Evolutionary conservation across 371 early-diverging fungal species (phyloP), one percentile per base, ranked within the genome.

Genomic region (Chytridiales sp.): DNA sequence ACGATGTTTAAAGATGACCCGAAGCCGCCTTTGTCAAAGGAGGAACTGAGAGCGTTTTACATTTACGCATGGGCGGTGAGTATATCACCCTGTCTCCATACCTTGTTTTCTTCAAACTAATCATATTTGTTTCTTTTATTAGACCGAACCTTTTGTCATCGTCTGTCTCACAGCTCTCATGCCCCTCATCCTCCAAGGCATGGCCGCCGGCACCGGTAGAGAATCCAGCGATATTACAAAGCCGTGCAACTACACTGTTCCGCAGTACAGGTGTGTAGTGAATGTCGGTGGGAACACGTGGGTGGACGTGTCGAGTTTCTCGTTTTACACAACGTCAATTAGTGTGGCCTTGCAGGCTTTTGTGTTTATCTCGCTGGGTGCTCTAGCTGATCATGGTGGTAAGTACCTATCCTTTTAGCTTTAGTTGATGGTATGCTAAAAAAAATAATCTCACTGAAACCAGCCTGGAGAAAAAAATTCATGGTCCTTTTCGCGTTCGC

Each of bases 341-440:
- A 72, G 80, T 8, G 82, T 81, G 17, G 65, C 76, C n/a, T 43
- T 81, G 56, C 87, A 87, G 65, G 84, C 83, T 0, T 49, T 87
- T 32, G 53, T 81, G 26, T 80, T 84, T 61, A 79, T 85, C 54
- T 68, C 73, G 29, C 64, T 84, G 38, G 82, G 85, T 6, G 78
- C 83, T 0, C 49, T 84, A 13, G 85, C 85, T 22, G 87, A 87
- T 60, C 82, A 84, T 56, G 79, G 80, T 47, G 66, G 67, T 61
- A 64, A 47, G 69, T 63, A 8, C 6, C 2, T 39, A 6, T 39
- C 29, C 17, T 9, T 38, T n/a, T 59, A 32, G 40, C 38, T 13
- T n/a, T n/a, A 17, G 38, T 38, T 38, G 38, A 9, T n/a, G n/a
- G 11, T 38, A 9, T n/a, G 38, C n/a, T n/a, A 38, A n/a, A 11